Base-by-base conservation (phyloP, 768 basidiomycete species). In the Antrodiella citrinella region DNA sequence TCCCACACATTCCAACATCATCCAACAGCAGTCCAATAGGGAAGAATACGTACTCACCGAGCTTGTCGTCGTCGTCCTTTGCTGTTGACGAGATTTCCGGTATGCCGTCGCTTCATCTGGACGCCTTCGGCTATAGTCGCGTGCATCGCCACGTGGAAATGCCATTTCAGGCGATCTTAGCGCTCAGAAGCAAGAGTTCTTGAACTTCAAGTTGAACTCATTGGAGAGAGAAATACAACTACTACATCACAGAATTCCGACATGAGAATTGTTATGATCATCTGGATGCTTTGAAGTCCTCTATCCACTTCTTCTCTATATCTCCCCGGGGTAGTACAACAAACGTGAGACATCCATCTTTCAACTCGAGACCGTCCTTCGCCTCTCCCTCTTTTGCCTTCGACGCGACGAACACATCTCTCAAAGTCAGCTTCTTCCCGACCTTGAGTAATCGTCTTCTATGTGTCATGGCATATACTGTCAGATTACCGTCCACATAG, bases 351-450 rank as follows among this genome's bases (percentile, higher is more conserved):
- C 85, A 91, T 3, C 86, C 86, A 55, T 90, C 88, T 57, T 81
- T 84, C 43, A 97, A 60, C 61, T 91, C 89, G 47, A 97, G 63
- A 1, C 95, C 93, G 62, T 98, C 94, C 54, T 58, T 65, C 25
- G 69, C 69, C 48, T 78, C 78, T 2, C 77, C 81, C 15, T 73
- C 74, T 64, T 79, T 82, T 18, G 66, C 79, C 56, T 75, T 77
- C 1, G 84, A 77, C 3, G 77, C 80, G 9, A 66, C 67, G 57
- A 82, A 84, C 3, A 95, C 84, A 59, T 93, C 88, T 43, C 75
- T 68, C 51, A 98, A 69, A 10, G 85, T 86, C 81, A 95, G 84
- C 64, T 87, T 91, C 69, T 84, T 89, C 12, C 94, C 95, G 3
- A 95, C 80, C 67, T 94, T 99, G 51, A 99, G 70, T 43, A 98